These are phyloP conservation scores for Hansenula lynferdii DNA, from an alignment of 1,139 yeast genomes.

Conservation along the genomic window DNA sequence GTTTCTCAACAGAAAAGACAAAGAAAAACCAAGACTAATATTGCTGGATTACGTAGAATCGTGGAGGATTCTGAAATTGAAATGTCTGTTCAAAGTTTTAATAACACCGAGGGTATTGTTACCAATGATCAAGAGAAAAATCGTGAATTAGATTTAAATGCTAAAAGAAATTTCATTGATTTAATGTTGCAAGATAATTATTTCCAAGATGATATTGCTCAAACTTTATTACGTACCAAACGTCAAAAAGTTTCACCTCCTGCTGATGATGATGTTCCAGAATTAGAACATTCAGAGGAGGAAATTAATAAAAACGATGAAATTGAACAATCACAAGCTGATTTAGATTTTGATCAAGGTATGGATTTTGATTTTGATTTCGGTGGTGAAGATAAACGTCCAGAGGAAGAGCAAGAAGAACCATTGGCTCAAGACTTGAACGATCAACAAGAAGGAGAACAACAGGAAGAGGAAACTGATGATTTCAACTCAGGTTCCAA, in stretches of 20 bases:
- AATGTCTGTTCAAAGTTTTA: slow-evolving; percentile 16
- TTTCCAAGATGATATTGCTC: slow-evolving; percentile 13
- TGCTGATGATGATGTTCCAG: slow-evolving; percentile 15
- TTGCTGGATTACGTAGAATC: slow-evolving; percentile 16
- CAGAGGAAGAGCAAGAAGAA: not conserved
- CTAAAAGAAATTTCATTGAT: slow-evolving; percentile 13
- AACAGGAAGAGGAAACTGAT: slow-evolving; percentile 14
- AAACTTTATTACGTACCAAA: slow-evolving; percentile 13
- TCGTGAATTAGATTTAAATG: slow-evolving; percentile 6
- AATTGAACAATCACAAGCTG: slow-evolving; percentile 10
- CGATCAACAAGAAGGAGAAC: slow-evolving; percentile 5
- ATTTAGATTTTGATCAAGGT: slow-evolving; percentile 9
- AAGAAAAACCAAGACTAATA: not conserved
- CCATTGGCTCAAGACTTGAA: slow-evolving; percentile 10
- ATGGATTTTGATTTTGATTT: slow-evolving; percentile 11
- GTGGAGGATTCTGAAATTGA: slow-evolving; percentile 18
- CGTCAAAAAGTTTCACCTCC: slow-evolving; percentile 17
- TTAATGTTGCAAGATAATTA: slow-evolving; percentile 9
- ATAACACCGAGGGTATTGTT: slow-evolving; percentile 9
- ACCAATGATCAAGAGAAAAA: not conserved
- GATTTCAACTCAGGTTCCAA: slow-evolving; percentile 9
- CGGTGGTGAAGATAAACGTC: slow-evolving; percentile 7
- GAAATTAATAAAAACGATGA: slow-evolving; percentile 8
- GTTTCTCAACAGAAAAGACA: slow-evolving; percentile 5
- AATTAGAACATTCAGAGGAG: slow-evolving; percentile 17